A percentile compares a stretch with the other conserved stretches of the same genome.
phyloP scores from a whole-genome alignment of 306 rosid species.

The Myrica gale region DNA sequence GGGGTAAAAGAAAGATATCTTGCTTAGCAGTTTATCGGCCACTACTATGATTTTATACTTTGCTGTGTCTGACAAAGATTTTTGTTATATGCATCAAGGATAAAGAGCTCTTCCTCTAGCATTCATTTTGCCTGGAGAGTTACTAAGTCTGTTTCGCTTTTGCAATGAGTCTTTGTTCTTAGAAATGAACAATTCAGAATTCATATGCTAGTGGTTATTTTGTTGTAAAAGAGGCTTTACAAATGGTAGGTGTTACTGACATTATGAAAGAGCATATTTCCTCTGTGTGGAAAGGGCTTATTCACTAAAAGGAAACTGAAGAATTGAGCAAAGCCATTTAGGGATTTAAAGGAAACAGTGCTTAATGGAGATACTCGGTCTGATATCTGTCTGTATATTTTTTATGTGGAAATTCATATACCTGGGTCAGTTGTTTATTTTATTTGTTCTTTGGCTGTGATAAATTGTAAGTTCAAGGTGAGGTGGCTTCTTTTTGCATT shows the following conservation, averaged over 20 bases:
- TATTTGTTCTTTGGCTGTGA: not conserved
- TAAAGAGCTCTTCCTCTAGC: not conserved
- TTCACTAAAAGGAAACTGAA: slow-evolving; percentile 1
- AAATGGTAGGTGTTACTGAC: not conserved
- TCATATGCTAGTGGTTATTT: not conserved
- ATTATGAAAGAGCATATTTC: not conserved
- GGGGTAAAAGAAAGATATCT: slow-evolving; percentile 46
- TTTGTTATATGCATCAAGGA: not conserved
- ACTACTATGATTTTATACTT: not conserved
- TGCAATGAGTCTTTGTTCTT: not conserved
- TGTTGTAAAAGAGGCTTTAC: not conserved
- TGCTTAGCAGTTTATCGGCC: not conserved
- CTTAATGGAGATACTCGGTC: not conserved
- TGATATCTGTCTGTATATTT: not conserved
- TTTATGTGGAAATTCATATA: not conserved
- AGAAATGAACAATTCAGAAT: not conserved
- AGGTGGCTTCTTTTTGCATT: too few species aligned
- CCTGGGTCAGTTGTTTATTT: not conserved
- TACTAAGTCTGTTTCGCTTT: not conserved
- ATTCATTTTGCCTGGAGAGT: not conserved
- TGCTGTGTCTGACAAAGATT: not conserved
- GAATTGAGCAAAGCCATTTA: not conserved
- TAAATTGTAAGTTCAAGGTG: too few species aligned
- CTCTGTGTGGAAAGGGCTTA: too few species aligned
- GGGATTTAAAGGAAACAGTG: not conserved